These are phyloP conservation scores for Bothriochloa decipiens DNA, from an alignment of 176 grass and related monocot genomes.

Conservation along the genomic window DNA sequence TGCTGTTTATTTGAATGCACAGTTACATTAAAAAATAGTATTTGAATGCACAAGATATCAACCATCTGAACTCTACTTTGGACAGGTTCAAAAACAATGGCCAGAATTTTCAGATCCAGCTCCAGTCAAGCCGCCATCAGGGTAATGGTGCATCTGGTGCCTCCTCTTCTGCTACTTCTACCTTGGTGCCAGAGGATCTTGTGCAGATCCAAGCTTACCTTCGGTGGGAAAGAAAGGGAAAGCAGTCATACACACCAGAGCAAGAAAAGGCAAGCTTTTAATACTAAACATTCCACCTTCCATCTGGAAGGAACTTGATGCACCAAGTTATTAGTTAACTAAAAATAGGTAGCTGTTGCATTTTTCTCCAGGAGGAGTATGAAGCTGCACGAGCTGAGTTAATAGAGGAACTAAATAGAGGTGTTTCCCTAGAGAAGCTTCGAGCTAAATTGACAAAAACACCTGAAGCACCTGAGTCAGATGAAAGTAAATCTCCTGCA, in stretches of 20 bases:
- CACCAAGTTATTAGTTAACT: not conserved
- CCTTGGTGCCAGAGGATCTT: constrained; percentile 83
- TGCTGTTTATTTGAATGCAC: constrained; percentile 30
- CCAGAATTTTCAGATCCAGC: constrained; percentile 83
- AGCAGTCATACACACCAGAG: constrained; percentile 84
- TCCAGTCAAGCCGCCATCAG: constrained; percentile 39
- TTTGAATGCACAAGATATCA: constrained; percentile 21
- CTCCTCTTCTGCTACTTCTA: constrained; percentile 53
- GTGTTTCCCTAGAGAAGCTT: constrained; percentile 75
- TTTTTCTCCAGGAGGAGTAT: constrained; percentile 79
- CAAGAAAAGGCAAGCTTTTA: constrained; percentile 74
- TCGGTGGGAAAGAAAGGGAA: constrained; percentile 96
- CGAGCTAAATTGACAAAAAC: constrained; percentile 75
- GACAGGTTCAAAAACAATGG: constrained; percentile 90
- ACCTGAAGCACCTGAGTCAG: constrained; percentile 56
- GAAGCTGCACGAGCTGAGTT: constrained; percentile 90
- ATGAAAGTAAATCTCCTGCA: constrained; percentile 39
- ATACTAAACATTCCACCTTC: not conserved
- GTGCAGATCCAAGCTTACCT: constrained; percentile 97
- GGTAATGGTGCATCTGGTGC: constrained; percentile 44
- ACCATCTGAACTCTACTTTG: constrained; percentile 16
- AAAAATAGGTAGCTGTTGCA: not conserved
- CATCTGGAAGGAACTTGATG: constrained; percentile 33
- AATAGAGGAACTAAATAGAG: constrained; percentile 72
- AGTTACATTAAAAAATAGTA: not conserved